Base-by-base conservation (phyloP, 331 rosid species). In the Rosa hybrid region DNA sequence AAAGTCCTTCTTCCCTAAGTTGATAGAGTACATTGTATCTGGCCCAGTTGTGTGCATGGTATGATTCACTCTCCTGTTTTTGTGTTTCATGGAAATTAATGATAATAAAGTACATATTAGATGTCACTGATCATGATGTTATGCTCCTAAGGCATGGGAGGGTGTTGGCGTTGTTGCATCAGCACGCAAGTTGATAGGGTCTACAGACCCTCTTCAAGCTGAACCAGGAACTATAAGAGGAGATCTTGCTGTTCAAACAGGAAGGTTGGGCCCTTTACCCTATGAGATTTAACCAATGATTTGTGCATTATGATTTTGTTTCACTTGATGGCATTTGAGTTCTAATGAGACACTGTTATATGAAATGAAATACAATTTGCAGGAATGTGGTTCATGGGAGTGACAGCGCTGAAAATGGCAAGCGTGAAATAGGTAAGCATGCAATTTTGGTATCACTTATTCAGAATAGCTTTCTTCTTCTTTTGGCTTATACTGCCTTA, bases 181-280 rank as follows among this genome's bases (percentile, higher is more conserved):
- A 9, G 97, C 98, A 5, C 98, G 99, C 0, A 96, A 96, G 89
- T 91, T 96, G 50, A 93, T 96, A 53, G 99, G 99, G 80, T 87
- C 93, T 57, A 92, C 98, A 49, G 80, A 96, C 85, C 99, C 99
- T 75, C 98, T 96, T 49, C 97, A 89, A 83, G 98, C 98, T 64
- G 97, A 93, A 81, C 99, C 99, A 9, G 98, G 98, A 90, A 92
- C 99, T 68, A 93, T 96, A 71, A 93, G 99, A 89, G 99, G 99
- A 80, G 99, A 93, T 87, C 90, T 96, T 71, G 89, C 99, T 78
- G 90, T 93, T 84, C 92, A 96, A 84, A 93, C 91, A 9, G 97
- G 99, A 90, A 93, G 98, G 97, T 96, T 68, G 71, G 89, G 38
- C 68, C 68, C 65, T 79, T 75, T 41, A 14, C n/a, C 49, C 30